Evolutionary conservation across 495 filamentous ascomycete species (phyloP).

Genomic region (Xylaria intraflava): DNA sequence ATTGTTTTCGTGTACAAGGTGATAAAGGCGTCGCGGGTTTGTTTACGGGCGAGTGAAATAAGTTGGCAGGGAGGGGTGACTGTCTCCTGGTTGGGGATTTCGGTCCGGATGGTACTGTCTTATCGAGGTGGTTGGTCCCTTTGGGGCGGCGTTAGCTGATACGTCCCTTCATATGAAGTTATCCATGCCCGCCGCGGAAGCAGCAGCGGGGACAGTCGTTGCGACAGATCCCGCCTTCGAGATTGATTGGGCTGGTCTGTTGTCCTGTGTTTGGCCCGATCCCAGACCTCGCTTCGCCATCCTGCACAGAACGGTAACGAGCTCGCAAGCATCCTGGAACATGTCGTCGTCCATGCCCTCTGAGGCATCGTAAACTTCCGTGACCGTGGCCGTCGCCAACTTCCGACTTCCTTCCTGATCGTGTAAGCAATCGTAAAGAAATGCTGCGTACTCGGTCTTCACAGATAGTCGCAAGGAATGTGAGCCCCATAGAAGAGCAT

Average conservation of each 20-base stretch:
- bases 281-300: constrained; percentile 66
- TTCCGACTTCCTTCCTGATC: constrained; percentile 66
- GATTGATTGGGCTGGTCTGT: background rate
- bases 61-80: too few species aligned
- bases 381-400: constrained; percentile 74
- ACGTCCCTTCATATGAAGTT: constrained; percentile 23
- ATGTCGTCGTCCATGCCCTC: constrained; percentile 91
- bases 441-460: constrained; percentile 90
- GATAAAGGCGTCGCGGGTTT: too few species aligned
- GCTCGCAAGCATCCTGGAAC: constrained; percentile 70
- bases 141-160: background rate
- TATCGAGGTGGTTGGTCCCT: too few species aligned
- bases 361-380: constrained; percentile 81
- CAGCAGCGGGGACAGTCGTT: constrained; percentile 4
- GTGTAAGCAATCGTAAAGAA: constrained; percentile 88
- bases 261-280: constrained; percentile 18
- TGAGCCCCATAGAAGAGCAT: constrained; percentile 69
- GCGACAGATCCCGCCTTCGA: constrained; percentile 11
- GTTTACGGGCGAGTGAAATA: too few species aligned
- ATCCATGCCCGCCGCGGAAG: constrained; percentile 22
- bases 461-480: constrained; percentile 87
- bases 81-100: too few species aligned
- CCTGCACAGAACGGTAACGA: constrained; percentile 65
- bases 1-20: too few species aligned
- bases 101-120: too few species aligned